These are phyloP conservation scores for Waltergamsia citrina DNA, from an alignment of 2,329 filamentous ascomycete species.

Conservation along the genomic window DNA sequence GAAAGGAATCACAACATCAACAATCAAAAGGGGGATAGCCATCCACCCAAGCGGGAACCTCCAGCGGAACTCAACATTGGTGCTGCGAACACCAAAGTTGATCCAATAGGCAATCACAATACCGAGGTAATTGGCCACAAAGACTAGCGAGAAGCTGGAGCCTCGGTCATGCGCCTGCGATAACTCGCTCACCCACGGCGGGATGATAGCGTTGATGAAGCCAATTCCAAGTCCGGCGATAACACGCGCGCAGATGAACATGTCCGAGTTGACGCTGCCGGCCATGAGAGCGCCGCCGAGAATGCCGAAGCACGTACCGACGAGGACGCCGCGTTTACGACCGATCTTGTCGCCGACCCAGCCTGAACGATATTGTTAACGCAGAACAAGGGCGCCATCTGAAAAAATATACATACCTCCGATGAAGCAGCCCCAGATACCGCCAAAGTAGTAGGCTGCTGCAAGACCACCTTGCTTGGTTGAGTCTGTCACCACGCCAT, in stretches of 20 bases:
- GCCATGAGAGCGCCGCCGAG: slow-evolving; percentile 39
- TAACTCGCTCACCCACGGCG: slow-evolving; percentile 36
- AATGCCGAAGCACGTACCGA: slow-evolving; percentile 35
- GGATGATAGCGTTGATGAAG: slow-evolving; percentile 37
- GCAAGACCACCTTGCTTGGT: slow-evolving; percentile 41
- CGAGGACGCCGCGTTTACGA: slow-evolving; percentile 33
- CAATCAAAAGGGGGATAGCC: slow-evolving; percentile 28
- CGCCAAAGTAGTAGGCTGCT: slow-evolving; percentile 42
- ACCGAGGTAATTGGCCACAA: slow-evolving; percentile 42
- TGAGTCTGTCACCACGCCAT: slow-evolving; percentile 35
- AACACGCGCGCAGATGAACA: slow-evolving; percentile 38
- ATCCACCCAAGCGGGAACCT: slow-evolving; percentile 28
- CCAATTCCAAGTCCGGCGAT: slow-evolving; percentile 43
- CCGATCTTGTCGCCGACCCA: slow-evolving; percentile 42
- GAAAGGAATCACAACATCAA: slow-evolving; percentile 25
- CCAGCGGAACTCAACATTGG: slow-evolving; percentile 21
- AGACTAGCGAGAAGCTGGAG: slow-evolving; percentile 35
- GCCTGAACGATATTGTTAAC: no score
- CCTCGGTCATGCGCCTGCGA: slow-evolving; percentile 35
- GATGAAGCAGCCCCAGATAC: slow-evolving; percentile 37
- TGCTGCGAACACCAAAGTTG: slow-evolving; percentile 21
- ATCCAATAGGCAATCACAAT: slow-evolving; percentile 32
- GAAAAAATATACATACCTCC: slow-evolving; percentile 17
- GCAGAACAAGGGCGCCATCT: no score
- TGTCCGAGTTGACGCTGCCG: slow-evolving; percentile 30